Base-by-base conservation (phyloP, 805 yeast genomes). In the Lipomyces mesembrius region DNA sequence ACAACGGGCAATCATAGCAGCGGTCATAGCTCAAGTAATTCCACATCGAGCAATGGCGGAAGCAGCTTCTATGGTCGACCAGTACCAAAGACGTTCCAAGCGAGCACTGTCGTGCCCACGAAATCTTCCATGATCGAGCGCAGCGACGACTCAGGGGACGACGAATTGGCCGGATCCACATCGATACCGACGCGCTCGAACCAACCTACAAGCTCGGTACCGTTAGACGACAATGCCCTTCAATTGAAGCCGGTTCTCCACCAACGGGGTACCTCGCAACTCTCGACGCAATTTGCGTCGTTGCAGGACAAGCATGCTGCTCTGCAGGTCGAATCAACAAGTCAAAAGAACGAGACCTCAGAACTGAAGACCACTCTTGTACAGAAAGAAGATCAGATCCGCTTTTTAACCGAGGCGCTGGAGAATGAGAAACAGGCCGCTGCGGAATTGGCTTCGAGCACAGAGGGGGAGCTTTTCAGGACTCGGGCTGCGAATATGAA, bases 91-190 rank as follows among this genome's bases (percentile, higher is more conserved):
- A 68, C 66, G 35, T 25, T 65, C 17, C 62, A 62, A 29, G 57
- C 70, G n/a, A 54, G 60, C 35, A 65, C 88, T 3, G 88, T 94
- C 3, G 86, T 90, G n/a, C 97, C 98, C 0, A 84, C 89, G 34
- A 91, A 90, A 76, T 91, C 97, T 0, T 86, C 88, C 55, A 82
- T 94, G 75, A 88, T 93, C 2, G 95, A 97, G 92, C 89, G 94
- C 17, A 89, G 92, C 62, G 96, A 89, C 71, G 96, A 89, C 68
- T 95, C 88, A 59, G 91, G 85, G 2, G 85, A 81, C 0, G 83
- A 77, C 8, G 78, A 75, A 0, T 76, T 62, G 32, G 66, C 68
- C 11, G 60, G 57, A 17, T 59, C 59, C 25, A 11, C 46, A 9
- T n/a, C 20, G 25, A 22, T 57, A 0, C n/a, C 59, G 9, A 54